A percentile compares a stretch with the other conserved stretches of the same genome.
Evolutionary conservation across 768 basidiomycete genomes (phyloP).

Genomic region (Auricularia sp.): DNA sequence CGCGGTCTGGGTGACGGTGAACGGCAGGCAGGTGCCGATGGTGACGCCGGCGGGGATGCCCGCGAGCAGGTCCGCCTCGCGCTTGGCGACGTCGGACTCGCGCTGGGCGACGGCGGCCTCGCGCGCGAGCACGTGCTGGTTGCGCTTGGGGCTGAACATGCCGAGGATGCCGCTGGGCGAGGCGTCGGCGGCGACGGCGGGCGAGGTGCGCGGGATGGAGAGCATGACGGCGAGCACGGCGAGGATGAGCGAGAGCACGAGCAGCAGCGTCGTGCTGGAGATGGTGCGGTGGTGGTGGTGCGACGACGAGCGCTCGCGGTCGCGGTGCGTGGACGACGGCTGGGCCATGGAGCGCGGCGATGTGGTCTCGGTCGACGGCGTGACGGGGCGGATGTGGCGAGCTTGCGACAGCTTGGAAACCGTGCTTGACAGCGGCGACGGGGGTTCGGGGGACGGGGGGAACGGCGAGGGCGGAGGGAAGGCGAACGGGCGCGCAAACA

Average conservation of each 20-base stretch:
- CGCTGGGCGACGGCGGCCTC: conserved; percentile 72
- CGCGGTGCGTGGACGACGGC: conserved; percentile 69
- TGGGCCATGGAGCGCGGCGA: conserved; percentile 60
- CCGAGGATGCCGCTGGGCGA: conserved; percentile 50
- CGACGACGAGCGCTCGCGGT: conserved; percentile 42
- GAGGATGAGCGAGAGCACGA: conserved; percentile 75
- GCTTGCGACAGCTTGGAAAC: not conserved
- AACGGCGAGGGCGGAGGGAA: too few relatives aligned
- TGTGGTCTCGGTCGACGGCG: not conserved
- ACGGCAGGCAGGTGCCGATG: conserved; percentile 15
- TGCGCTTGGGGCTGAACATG: conserved; percentile 71
- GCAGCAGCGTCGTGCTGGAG: conserved; percentile 79
- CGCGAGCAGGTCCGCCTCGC: conserved; percentile 75
- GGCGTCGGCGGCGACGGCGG: conserved; percentile 25
- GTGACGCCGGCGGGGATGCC: conserved; percentile 72
- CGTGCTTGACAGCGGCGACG: too few relatives aligned
- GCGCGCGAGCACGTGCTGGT: conserved; percentile 67
- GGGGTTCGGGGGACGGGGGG: too few relatives aligned
- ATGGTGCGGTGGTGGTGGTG: conserved; percentile 78
- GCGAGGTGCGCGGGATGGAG: conserved; percentile 54
- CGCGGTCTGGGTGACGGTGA: conserved; percentile 35
- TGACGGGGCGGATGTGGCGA: not conserved
- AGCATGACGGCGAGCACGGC: conserved; percentile 89
- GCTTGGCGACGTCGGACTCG: conserved; percentile 81
- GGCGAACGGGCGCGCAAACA: too few relatives aligned